Conservation (phyloP, 2,329 filamentous ascomycete genomes). For the Hymenoscyphus fructigenus region DNA sequence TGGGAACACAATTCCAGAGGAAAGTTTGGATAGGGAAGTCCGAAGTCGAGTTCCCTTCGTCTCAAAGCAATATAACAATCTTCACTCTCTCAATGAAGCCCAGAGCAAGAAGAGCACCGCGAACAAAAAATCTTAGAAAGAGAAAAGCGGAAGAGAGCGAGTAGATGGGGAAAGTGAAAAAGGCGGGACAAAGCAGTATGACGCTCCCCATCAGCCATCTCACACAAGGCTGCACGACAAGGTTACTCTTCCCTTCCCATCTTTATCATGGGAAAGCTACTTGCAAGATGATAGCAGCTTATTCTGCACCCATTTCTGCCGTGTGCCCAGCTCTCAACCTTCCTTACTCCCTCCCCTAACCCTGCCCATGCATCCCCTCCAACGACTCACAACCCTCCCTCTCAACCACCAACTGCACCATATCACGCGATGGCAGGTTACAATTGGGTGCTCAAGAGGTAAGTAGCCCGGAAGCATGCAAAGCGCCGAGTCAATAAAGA, state of each 20-base stretch:
- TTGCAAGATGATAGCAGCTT: neutral
- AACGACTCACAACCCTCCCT: neutral
- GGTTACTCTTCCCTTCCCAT: neutral
- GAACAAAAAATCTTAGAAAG: neutral
- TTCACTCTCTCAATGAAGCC: neutral
- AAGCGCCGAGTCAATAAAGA: neutral
- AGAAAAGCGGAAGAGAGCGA: neutral
- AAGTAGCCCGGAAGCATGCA: neutral
- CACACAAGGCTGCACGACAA: neutral
- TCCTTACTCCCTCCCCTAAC: neutral
- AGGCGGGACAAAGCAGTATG: slow-evolving; percentile 5
- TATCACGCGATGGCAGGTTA: neutral
- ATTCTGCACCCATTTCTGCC: neutral
- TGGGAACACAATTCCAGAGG: neutral
- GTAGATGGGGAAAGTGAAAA: neutral
- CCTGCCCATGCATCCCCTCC: neutral
- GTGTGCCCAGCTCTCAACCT: neutral
- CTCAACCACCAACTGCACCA: neutral
- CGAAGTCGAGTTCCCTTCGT: neutral
- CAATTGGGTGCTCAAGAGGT: neutral
- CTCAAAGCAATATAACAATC: neutral
- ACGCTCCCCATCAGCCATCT: neutral
- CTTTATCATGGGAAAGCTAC: neutral
- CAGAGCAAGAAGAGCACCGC: neutral
- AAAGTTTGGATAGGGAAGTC: neutral